phyloP scores from a whole-genome alignment of 2,329 filamentous ascomycete species.

The Thelonectria blattea region DNA sequence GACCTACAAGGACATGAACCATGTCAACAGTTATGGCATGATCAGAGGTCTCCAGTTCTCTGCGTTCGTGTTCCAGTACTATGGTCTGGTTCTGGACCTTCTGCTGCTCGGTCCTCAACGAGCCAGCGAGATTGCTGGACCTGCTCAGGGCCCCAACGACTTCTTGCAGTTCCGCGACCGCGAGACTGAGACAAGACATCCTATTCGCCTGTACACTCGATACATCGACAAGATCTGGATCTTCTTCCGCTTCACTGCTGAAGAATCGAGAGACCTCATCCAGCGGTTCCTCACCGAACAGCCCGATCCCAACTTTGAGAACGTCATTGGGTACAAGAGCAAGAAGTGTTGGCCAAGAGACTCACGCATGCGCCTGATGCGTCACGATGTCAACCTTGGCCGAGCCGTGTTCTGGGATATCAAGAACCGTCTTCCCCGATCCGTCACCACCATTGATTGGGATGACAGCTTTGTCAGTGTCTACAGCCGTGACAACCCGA shows the following conservation, averaged over 20 bases:
- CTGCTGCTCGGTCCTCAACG: constrained; percentile 90
- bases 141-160: constrained; percentile 92
- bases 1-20: constrained; percentile 99
- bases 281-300: constrained; percentile 98
- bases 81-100: constrained; percentile 92
- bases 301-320: constrained; percentile 98
- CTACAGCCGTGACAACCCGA: constrained; percentile 97
- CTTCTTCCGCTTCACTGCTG: constrained; percentile 90
- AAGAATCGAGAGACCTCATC: constrained; percentile 94
- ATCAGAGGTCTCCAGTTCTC: constrained; percentile 98
- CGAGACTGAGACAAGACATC: constrained; percentile 89
- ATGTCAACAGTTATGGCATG: constrained; percentile 98
- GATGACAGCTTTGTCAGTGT: constrained; percentile 98
- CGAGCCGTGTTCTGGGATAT: constrained; percentile 98
- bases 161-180: constrained; percentile 96
- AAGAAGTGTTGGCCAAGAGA: constrained; percentile 99
- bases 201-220: constrained; percentile 94
- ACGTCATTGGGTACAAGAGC: constrained; percentile 98
- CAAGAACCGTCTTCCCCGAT: constrained; percentile 94
- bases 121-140: constrained; percentile 96
- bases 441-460: constrained; percentile 97
- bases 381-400: constrained; percentile 96
- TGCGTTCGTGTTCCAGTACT: constrained; percentile 98
- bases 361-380: constrained; percentile 97
- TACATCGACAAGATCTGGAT: constrained; percentile 99